Base-by-base conservation (phyloP, 2,329 filamentous ascomycete species). In the Phialophora chinensis region DNA sequence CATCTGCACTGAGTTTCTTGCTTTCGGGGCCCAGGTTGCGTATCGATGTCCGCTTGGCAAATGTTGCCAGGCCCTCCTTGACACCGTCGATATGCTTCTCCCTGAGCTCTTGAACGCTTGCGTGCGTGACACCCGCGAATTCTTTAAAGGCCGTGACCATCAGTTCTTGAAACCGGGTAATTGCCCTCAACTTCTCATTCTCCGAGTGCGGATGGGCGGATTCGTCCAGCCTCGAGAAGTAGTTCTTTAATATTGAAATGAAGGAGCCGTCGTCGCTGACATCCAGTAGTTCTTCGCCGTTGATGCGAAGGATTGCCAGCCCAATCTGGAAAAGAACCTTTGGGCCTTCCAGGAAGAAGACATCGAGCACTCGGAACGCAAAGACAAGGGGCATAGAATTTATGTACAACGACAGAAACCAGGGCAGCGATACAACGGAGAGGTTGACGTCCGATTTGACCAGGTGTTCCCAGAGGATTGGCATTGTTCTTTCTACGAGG, bases 71-170 rank as follows among this genome's bases (percentile, higher is more conserved):
- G 71, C 93, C 97, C 77, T 93, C 93, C 63, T 99, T 84, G 35
- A 99, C 95, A 0, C 91, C 90, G 75, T 95, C 92, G 79, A 98
- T 98, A 79, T 98, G 96, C 79, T 93, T 96, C 49, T 91, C 84
- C 25, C 95, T 89, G 75, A 96, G 86, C 71, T 98, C 95, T 0
- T 90, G 91, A 67, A 99, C 93, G 59, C 90, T 97, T 75, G 88
- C 90, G 76, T 99, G 94, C 0, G 95, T 99, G 72, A 99, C 97
- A 49, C 90, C 92, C 0, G 94, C 91, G 75, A 99, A 99, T 75
- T 99, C 95, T 73, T 97, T 98, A 81, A 99, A 99, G 0, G 95
- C 95, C 23, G 98, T 95, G 2, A 99, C 95, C 93, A 99, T 98
- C 65, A 99, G 86, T 78, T 98, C 95, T 75, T 99, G 95, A 77